Evolutionary conservation across 2,329 filamentous ascomycete species (phyloP).

Genomic region (Hymenoscyphus fructigenus): DNA sequence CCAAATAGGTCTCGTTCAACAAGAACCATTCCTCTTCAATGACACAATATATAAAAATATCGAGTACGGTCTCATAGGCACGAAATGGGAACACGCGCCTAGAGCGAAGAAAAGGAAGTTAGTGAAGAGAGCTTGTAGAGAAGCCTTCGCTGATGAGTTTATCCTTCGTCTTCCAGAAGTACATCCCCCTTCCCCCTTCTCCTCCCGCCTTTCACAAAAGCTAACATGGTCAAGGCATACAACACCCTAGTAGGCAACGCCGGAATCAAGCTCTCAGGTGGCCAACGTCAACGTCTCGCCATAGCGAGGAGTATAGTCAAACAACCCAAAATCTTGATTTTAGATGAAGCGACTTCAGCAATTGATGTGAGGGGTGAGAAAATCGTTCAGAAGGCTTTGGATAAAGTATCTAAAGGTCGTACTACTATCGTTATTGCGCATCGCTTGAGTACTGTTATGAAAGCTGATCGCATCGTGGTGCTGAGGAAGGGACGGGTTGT

Average conservation of each 20-base stretch:
- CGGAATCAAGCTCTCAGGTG: conserved; percentile 74
- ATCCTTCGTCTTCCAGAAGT: conserved; percentile 53
- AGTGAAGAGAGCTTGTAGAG: conserved; percentile 47
- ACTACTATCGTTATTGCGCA: conserved; percentile 65
- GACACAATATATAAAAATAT: conserved; percentile 63
- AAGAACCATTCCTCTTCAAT: conserved; percentile 66
- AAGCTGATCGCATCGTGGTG: conserved; percentile 77
- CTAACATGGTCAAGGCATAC: conserved; percentile 51
- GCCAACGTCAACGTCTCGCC: conserved; percentile 37
- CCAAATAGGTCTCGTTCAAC: conserved; percentile 63
- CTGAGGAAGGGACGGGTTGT: conserved; percentile 69
- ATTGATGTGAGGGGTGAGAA: conserved; percentile 45
- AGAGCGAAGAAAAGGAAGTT: conserved; percentile 20
- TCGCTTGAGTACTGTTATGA: conserved; percentile 70
- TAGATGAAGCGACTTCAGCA: conserved; percentile 67
- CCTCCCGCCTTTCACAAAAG: conserved; percentile 43
- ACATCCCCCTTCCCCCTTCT: conserved; percentile 51
- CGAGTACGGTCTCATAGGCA: conserved; percentile 35
- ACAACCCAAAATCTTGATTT: conserved; percentile 63
- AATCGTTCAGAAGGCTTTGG: conserved; percentile 54
- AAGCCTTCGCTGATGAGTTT: conserved; percentile 58
- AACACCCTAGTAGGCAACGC: conserved; percentile 61
- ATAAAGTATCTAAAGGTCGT: conserved; percentile 51
- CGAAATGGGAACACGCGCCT: conserved; percentile 21
- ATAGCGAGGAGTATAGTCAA: conserved; percentile 66